These are phyloP conservation scores for Nymphaea thermarum DNA, from an alignment of 164 flowering plant genomes.

Conservation along the genomic window DNA sequence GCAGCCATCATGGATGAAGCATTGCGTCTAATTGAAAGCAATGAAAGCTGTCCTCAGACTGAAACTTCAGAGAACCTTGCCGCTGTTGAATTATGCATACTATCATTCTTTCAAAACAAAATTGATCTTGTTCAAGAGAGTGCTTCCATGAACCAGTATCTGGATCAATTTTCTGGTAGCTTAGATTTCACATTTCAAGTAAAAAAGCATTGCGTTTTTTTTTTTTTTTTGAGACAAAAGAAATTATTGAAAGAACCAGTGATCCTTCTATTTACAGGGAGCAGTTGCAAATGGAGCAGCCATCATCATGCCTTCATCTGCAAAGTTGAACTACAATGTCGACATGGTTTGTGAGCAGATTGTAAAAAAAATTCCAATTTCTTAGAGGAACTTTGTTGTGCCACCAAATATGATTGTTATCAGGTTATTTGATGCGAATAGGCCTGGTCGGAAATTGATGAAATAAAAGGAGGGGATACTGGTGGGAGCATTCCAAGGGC, in stretches of 20 bases:
- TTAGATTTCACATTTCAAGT: neutral
- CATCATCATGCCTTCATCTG: slow-evolving; percentile 85
- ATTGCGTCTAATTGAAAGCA: slow-evolving; percentile 86
- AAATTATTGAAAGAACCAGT: neutral
- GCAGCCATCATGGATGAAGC: slow-evolving; percentile 99
- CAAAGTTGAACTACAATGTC: slow-evolving; percentile 83
- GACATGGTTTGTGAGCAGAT: slow-evolving; percentile 87
- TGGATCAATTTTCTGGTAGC: slow-evolving; percentile 23
- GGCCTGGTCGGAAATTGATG: slow-evolving; percentile 95
- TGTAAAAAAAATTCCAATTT: slow-evolving; percentile 75
- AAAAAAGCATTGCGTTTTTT: neutral
- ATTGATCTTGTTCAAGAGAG: slow-evolving; percentile 92
- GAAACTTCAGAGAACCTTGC: slow-evolving; percentile 94
- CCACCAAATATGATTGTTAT: slow-evolving; percentile 97
- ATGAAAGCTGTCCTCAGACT: slow-evolving; percentile 95
- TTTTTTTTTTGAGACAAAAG: neutral
- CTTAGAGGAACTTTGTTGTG: slow-evolving; percentile 69
- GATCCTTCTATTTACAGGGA: slow-evolving; percentile 33
- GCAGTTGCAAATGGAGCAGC: slow-evolving; percentile 91
- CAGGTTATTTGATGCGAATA: slow-evolving; percentile 89
- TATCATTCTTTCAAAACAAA: slow-evolving; percentile 89
- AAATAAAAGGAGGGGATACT: slow-evolving; percentile 89
- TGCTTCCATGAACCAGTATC: slow-evolving; percentile 84
- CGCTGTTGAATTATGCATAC: slow-evolving; percentile 94
- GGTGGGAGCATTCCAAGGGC: slow-evolving; percentile 97